phyloP scores from a whole-genome alignment of 176 grass and related monocot genomes.

The Dactylis glomerata region DNA sequence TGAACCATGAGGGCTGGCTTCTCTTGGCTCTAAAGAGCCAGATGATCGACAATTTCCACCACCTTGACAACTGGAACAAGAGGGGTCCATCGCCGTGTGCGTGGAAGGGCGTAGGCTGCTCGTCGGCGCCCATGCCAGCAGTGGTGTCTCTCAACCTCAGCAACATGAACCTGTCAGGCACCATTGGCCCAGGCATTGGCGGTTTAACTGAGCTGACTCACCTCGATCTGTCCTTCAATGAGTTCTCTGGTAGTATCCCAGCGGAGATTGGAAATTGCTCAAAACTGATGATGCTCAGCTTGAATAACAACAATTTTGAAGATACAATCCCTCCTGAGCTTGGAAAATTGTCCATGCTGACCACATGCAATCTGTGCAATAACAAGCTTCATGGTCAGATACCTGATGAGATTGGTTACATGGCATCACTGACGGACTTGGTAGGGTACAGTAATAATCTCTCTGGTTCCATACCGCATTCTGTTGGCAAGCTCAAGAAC shows the following conservation, averaged over 20 bases:
- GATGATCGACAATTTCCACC: slow-evolving; percentile 55
- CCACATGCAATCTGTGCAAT: slow-evolving; percentile 74
- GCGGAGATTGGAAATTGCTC: slow-evolving; percentile 59
- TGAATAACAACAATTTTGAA: slow-evolving; percentile 75
- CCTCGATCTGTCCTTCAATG: slow-evolving; percentile 83
- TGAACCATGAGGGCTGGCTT: slow-evolving; percentile 71
- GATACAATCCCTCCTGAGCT: slow-evolving; percentile 61
- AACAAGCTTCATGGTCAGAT: slow-evolving; percentile 72
- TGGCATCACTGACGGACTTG: slow-evolving; percentile 68
- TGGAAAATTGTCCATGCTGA: slow-evolving; percentile 57
- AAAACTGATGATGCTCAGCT: slow-evolving; percentile 47
- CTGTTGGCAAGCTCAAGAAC: slow-evolving; percentile 75
- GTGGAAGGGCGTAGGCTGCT: slow-evolving; percentile 87
- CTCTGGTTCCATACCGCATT: slow-evolving; percentile 62
- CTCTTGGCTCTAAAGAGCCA: slow-evolving; percentile 71
- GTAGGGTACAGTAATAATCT: slow-evolving; percentile 92
- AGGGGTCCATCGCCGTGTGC: slow-evolving; percentile 52
- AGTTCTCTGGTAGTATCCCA: slow-evolving; percentile 69
- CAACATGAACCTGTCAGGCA: slow-evolving; percentile 78
- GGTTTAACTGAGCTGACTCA: slow-evolving; percentile 44
- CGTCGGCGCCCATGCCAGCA: not conserved
- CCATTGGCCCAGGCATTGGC: slow-evolving; percentile 57
- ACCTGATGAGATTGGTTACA: slow-evolving; percentile 78
- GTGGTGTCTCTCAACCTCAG: slow-evolving; percentile 68
- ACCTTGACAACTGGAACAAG: slow-evolving; percentile 61